These are phyloP conservation scores for Zalerion maritima DNA, from an alignment of 495 filamentous ascomycete species.

Conservation along the genomic window DNA sequence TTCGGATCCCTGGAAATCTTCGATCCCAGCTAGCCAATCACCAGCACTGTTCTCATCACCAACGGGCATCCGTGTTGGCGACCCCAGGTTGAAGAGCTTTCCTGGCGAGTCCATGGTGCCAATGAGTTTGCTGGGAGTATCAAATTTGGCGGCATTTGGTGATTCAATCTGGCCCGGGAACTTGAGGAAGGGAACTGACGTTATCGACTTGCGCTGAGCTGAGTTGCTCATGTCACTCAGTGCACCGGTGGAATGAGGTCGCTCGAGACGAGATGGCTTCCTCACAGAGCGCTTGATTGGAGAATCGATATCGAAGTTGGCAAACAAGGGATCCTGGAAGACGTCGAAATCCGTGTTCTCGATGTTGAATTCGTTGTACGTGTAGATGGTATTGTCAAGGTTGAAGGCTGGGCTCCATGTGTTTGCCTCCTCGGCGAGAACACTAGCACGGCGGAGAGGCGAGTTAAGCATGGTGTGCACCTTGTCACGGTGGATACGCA, in stretches of 20 bases:
- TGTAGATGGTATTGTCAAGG: conserved; percentile 29
- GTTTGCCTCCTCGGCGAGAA: conserved; percentile 37
- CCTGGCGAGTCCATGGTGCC: conserved; percentile 34
- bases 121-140: conserved; percentile 41
- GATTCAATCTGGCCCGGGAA: conserved; percentile 17
- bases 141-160: conserved; percentile 23
- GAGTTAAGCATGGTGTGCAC: conserved; percentile 83
- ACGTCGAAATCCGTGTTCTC: conserved; percentile 51
- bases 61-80: conserved; percentile 25
- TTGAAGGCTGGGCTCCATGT: conserved; percentile 72
- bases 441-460: conserved; percentile 56
- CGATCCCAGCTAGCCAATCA: conserved; percentile 28
- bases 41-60: conserved; percentile 33
- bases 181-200: conserved; percentile 30
- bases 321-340: conserved; percentile 43
- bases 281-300: conserved; percentile 55
- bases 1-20: conserved; percentile 39
- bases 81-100: conserved; percentile 48
- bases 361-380: conserved; percentile 30
- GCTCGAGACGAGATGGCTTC: conserved; percentile 47
- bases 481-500: conserved; percentile 78
- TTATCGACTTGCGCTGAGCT: conserved; percentile 33
- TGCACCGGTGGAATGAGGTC: conserved; percentile 41
- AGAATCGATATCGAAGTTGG: conserved; percentile 42
- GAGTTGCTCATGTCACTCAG: conserved; percentile 51